Base-by-base conservation (phyloP, 257 asterid species). In the Solanum phureja region DNA sequence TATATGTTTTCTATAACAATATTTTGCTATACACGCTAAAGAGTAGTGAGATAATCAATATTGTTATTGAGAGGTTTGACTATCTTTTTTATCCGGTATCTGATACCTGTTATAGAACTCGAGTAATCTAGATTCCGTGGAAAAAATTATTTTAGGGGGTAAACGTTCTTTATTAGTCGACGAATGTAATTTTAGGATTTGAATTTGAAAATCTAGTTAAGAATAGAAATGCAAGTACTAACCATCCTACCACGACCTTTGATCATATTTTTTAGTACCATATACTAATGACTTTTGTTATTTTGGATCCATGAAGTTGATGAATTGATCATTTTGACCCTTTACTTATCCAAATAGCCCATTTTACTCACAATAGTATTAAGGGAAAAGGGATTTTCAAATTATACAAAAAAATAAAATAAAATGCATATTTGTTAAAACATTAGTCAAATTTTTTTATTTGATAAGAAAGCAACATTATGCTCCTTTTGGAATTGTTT, bases 151-250 rank as follows among this genome's bases (percentile, higher is more conserved):
- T 58, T 58, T 58, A 49, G 2, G 4, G 11, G 4, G 5, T 7
- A 19, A 58, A 8, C 1, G 0, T 23, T 60, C 6, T 23, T 23
- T 60, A 60, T 23, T 0, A 0, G 0, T 9, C 12, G 7, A 60
- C 3, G 14, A 60, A 23, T 60, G 5, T 3, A 60, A 21, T 21
- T 60, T 60, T 60, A 60, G 69, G 6, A 23, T 56, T 56, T 3
- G 64, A 56, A 56, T 19, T 56, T 3, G 11, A 56, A 56, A 56
- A 21, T 58, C 33, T 64, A n/a, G 29, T 64, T 21, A 21, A 58
- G 2, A 58, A 58, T 0, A 16, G 1, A 49, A 0, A 52, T 52
- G 10, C 3, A 3, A 56, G 10, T 56, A 56, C n/a, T 56, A 56
- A 18, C 0, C n/a, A 2, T 60, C 6, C 29, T 21, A 60, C 6